Evolutionary conservation across 2,329 filamentous ascomycete genomes (phyloP).

Genomic region (Ophiostoma triangulosporum): DNA sequence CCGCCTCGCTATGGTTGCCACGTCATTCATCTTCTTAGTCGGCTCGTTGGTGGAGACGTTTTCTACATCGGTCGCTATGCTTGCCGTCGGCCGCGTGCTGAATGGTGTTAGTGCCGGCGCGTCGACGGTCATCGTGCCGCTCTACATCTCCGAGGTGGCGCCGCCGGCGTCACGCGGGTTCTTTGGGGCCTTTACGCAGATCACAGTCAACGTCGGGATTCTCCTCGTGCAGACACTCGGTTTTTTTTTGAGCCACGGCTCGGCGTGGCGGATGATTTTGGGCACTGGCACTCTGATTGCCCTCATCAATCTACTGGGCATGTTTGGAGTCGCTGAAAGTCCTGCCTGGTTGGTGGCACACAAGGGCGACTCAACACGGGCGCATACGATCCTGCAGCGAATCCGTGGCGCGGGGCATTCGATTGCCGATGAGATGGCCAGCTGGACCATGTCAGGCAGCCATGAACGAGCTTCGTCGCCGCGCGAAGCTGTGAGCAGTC

Average conservation of each 20-base stretch:
- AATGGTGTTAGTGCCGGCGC: conserved; percentile 78
- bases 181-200: conserved; percentile 75
- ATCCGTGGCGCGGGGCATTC: conserved; percentile 59
- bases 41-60: conserved; percentile 67
- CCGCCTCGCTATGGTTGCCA: conserved; percentile 61
- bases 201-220: conserved; percentile 88
- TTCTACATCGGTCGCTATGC: conserved; percentile 49
- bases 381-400: conserved; percentile 54
- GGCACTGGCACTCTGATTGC: conserved; percentile 59
- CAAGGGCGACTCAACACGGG: conserved; percentile 41
- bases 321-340: conserved; percentile 74
- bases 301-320: conserved; percentile 49
- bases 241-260: conserved; percentile 70
- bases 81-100: conserved; percentile 64
- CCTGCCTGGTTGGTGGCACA: conserved; percentile 67
- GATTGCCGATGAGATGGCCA: conserved; percentile 58
- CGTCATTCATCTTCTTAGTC: conserved; percentile 59
- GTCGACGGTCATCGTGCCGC: conserved; percentile 79
- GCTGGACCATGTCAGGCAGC: conserved; percentile 36
- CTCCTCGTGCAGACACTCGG: conserved; percentile 71
- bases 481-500: neutral
- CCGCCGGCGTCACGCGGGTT: conserved; percentile 62
- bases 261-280: conserved; percentile 73
- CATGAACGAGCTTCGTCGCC: conserved; percentile 21
- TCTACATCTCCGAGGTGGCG: conserved; percentile 88